Conservation (phyloP, 495 filamentous ascomycete genomes). For the Penicillium verhagenii region DNA sequence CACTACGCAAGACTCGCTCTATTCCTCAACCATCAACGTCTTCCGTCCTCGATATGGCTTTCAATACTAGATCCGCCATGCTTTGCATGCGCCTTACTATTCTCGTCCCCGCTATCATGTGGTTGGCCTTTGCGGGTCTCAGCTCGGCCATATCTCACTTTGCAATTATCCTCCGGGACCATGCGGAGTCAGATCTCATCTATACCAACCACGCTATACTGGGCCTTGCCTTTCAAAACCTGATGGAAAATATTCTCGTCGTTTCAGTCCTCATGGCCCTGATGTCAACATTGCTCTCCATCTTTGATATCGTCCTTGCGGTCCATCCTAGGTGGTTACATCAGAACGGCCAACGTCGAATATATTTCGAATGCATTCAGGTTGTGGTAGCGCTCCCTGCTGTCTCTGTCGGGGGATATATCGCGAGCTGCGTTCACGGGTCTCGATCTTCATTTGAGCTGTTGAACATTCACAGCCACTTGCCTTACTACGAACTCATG, state of each 20-base stretch:
- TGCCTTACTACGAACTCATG: background rate
- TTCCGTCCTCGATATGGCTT: background rate
- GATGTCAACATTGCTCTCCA: background rate
- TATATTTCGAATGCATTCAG: background rate
- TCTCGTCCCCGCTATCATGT: background rate
- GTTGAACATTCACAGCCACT: background rate
- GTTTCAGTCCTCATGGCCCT: background rate
- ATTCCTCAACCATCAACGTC: background rate
- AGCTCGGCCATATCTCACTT: background rate
- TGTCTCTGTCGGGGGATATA: background rate
- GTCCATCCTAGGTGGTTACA: background rate
- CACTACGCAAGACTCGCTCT: background rate
- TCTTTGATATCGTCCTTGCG: background rate
- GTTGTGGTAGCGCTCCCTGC: background rate
- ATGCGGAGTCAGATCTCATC: background rate
- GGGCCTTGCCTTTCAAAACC: background rate
- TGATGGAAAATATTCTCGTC: background rate
- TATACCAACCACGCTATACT: background rate
- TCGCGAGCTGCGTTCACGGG: background rate
- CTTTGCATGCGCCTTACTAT: background rate
- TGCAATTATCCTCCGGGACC: background rate
- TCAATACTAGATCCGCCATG: background rate
- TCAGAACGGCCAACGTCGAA: background rate
- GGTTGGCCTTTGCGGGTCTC: background rate
- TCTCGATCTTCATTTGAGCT: background rate